A percentile compares a stretch with the other conserved stretches of the same genome.
phyloP scores from a whole-genome alignment of 352 stramenopile species.

The Pythium rhizo-oryzae region DNA sequence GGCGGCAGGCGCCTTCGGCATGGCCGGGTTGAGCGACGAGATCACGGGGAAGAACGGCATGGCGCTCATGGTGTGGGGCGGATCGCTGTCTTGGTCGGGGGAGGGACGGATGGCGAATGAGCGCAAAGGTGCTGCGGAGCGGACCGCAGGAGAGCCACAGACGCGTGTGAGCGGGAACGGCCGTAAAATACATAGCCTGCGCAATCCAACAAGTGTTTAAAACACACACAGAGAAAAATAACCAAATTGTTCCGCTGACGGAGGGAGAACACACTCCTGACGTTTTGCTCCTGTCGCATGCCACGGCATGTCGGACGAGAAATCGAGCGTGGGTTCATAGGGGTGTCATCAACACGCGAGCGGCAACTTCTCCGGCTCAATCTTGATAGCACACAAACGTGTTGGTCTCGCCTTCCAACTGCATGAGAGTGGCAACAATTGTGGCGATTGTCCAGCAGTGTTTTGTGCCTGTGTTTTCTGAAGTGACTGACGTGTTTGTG shows the following conservation, averaged over 20 bases:
- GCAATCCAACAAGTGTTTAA: slow-evolving; percentile 37
- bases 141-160: slow-evolving; percentile 18
- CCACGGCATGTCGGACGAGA: not conserved
- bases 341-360: not conserved
- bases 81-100: slow-evolving; percentile 33
- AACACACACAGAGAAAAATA: slow-evolving; percentile 16
- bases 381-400: too few relatives aligned
- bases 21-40: slow-evolving; percentile 64
- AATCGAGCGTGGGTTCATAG: not conserved
- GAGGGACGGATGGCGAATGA: slow-evolving; percentile 76
- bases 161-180: slow-evolving; percentile 21
- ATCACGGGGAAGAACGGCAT: slow-evolving; percentile 72
- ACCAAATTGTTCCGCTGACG: not conserved
- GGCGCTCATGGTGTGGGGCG: slow-evolving; percentile 50
- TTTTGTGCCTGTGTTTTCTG: slow-evolving; percentile 10
- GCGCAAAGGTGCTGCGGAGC: not conserved
- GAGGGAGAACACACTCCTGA: not conserved
- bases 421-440: not conserved
- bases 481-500: slow-evolving; percentile 26
- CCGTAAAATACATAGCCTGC: slow-evolving; percentile 29
- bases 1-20: slow-evolving; percentile 44
- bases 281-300: slow-evolving; percentile 16
- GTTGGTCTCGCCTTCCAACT: not conserved
- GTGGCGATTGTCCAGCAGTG: slow-evolving; percentile 12
- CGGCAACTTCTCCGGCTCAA: too few relatives aligned